phyloP scores from a whole-genome alignment of 108 stramenopile genomes.

The Skeletonema grethae region DNA sequence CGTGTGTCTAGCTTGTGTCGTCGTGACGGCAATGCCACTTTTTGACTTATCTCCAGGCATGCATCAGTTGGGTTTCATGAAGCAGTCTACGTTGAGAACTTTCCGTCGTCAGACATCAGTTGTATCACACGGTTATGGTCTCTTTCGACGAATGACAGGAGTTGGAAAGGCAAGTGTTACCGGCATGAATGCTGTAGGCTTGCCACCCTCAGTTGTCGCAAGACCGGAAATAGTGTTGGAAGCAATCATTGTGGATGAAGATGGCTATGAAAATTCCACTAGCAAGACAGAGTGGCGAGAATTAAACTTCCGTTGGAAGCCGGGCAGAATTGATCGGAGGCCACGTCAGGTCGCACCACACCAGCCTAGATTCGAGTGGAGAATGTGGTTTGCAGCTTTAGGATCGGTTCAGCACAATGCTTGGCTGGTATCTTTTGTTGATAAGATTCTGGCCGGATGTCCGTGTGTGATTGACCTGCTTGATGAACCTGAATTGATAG shows the following conservation, averaged over 20 bases:
- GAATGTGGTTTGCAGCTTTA: constrained; percentile 85
- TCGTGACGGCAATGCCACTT: constrained; percentile 42
- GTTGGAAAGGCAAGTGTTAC: constrained; percentile 40
- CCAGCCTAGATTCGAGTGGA: constrained; percentile 73
- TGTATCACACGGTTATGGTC: constrained; percentile 58
- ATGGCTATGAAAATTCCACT: not conserved
- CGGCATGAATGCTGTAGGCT: constrained; percentile 16
- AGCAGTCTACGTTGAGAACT: constrained; percentile 8
- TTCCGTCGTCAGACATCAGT: constrained; percentile 14
- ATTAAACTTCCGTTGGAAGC: constrained; percentile 67
- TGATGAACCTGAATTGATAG: constrained; percentile 28
- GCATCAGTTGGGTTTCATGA: constrained; percentile 6
- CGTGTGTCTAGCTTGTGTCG: constrained; percentile 35
- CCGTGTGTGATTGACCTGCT: constrained; percentile 41
- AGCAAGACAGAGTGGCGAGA: constrained; percentile 54
- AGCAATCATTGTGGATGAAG: constrained; percentile 35
- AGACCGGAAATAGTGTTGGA: constrained; percentile 68
- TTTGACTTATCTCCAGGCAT: constrained; percentile 31
- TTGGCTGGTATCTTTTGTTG: constrained; percentile 57
- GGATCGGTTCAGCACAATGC: constrained; percentile 55
- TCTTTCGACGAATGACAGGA: constrained; percentile 83
- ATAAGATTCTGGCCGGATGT: constrained; percentile 49
- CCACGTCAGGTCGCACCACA: constrained; percentile 65
- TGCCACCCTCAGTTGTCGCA: constrained; percentile 52
- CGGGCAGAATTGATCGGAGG: constrained; percentile 27